Evolutionary conservation across 441 rosid species (phyloP), one percentile per base, ranked within the genome.

Genomic region (Euphorbia schlechtendalii): DNA sequence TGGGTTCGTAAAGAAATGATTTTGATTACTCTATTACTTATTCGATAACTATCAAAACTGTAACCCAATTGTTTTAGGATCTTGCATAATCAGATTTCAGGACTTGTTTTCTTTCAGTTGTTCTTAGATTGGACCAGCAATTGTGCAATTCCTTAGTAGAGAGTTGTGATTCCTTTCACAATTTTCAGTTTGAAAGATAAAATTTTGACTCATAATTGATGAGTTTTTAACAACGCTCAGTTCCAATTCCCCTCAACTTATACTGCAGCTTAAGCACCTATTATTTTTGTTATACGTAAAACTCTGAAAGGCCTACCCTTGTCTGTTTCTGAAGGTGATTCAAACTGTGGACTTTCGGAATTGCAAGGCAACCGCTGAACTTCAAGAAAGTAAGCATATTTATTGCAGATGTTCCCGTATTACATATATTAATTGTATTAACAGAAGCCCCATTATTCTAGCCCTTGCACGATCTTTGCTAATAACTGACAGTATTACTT

Each of bases 351-450:
- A 93, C 61, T 90, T 88, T 30, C 86, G 77, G 38, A 78, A 81
- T 65, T 83, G 82, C 73, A 74, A 82, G 67, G 97, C 82, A 34
- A 85, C 95, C 51, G 64, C 65, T 17, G 93, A 93, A 70, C 76
- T 90, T 70, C 76, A 60, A 73, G 88, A 83, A 71, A 77, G 97
- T 93, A 80, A 82, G 95, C 48, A 73, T 38, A 30, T 56, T 32
- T 32, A 32, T 32, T 55, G 30, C n/a, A 49, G 17, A 20, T 61
- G 25, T 22, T 54, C 36, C 30, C 24, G 15, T 0, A 6, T n/a
- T 9, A 24, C 17, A 5, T 18, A 0, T 3, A 21, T 40, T 21
- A 36, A 25, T 11, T 38, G 48, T 30, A 20, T 38, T 38, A 40
- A 18, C 48, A 9, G 45, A 45, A 46, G 41, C 43, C 22, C 9